Conservation (phyloP, 805 yeast species). For the Metschnikowia rubicola region DNA sequence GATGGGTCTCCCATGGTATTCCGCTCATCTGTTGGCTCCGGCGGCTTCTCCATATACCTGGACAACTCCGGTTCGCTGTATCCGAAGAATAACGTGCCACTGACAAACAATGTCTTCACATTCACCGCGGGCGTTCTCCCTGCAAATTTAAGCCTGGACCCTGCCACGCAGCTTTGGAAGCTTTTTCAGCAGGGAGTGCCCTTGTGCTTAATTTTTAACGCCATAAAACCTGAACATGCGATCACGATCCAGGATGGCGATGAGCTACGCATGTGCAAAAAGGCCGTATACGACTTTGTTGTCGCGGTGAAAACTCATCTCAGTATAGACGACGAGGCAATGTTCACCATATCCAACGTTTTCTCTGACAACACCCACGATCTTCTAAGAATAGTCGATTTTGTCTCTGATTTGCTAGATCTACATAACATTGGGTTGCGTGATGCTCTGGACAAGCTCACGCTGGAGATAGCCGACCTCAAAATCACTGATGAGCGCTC, state of each 20-base stretch:
- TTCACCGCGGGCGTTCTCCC: constrained; percentile 78
- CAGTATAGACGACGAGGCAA: constrained; percentile 70
- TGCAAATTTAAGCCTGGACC: constrained; percentile 74
- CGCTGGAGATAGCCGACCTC: constrained; percentile 20
- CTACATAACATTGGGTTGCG: constrained; percentile 1
- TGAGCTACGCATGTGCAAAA: constrained; percentile 80
- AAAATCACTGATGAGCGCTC: constrained; percentile 55
- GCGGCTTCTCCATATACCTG: constrained; percentile 36
- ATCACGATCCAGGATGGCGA: constrained; percentile 68
- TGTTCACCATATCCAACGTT: constrained; percentile 87
- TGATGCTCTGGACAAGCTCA: constrained; percentile 6
- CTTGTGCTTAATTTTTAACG: constrained; percentile 78
- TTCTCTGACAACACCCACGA: constrained; percentile 80
- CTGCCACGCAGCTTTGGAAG: constrained; percentile 87
- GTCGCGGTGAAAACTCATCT: constrained; percentile 79
- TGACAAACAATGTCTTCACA: constrained; percentile 46
- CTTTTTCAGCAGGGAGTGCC: constrained; percentile 92
- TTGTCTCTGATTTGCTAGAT: constrained; percentile 56
- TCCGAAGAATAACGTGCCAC: constrained; percentile 17
- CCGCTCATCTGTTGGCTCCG: constrained; percentile 32
- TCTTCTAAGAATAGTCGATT: constrained; percentile 67
- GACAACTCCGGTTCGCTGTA: constrained; percentile 25
- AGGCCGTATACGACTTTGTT: constrained; percentile 84
- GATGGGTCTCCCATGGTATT: constrained; percentile 22
- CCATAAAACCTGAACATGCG: constrained; percentile 45